Evolutionary conservation across 345 rosid species (phyloP).

Genomic region (Gossypium herbaceum): DNA sequence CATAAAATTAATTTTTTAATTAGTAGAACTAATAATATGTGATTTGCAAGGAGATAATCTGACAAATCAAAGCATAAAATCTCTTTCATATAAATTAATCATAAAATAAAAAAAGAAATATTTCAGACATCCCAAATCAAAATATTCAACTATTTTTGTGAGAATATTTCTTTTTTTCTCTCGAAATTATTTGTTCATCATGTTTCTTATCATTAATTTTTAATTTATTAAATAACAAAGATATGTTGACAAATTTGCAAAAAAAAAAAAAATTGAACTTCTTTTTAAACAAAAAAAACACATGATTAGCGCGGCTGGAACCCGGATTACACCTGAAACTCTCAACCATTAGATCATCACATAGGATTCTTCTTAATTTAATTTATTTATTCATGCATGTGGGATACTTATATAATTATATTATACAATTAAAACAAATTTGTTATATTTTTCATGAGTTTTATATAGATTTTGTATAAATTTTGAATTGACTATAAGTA

Average conservation of each 20-base stretch:
- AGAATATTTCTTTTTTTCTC: background rate
- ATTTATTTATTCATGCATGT: too few species aligned
- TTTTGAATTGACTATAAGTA: too few species aligned
- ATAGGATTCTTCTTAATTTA: too few species aligned
- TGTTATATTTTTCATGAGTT: too few species aligned
- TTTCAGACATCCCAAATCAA: too few species aligned
- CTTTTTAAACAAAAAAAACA: too few species aligned
- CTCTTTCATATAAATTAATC: background rate
- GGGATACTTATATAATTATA: too few species aligned
- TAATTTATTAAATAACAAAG: slow-evolving; percentile 6
- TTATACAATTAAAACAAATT: too few species aligned
- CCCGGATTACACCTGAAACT: rapidly evolving
- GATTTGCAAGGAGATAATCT: background rate
- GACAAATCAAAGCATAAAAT: slow-evolving; percentile 5
- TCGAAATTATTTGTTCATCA: background rate
- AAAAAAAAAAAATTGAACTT: too few species aligned
- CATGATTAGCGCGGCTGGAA: rapidly evolving
- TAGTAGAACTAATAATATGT: background rate
- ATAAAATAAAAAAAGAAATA: too few species aligned
- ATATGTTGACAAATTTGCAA: background rate
- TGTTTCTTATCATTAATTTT: background rate
- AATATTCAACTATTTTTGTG: background rate
- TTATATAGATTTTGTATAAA: too few species aligned
- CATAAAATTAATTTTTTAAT: background rate
- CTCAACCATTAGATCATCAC: too few species aligned